Evolutionary conservation across 192 early-diverging fungal genomes (phyloP), one percentile per base, ranked within the genome.

Genomic region (Pecoramyces ruminantium): DNA sequence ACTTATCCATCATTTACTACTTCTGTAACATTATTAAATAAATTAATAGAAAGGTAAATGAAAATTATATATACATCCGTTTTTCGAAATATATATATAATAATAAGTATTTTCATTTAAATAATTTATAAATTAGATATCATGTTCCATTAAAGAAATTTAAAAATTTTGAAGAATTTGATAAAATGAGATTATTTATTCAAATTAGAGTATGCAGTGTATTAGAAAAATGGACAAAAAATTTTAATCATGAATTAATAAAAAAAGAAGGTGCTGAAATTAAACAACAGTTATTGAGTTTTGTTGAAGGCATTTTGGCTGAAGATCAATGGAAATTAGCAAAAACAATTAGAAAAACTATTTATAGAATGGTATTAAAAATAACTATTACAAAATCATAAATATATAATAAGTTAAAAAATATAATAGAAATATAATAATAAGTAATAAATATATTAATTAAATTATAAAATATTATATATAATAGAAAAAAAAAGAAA

Each of bases 1-100:
- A 86, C 86, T n/a, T 86, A 86, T 81, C 84, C 81, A 81, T 86
- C 86, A 21, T 86, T 86, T 81, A 84, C 84, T 15, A 85, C 84
- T 28, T 39, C 81, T 2, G 21, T 79, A n/a, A 38, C 28, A 0
- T 30, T 86, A 13, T 40, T 85, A 18, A 40, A 79, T 29, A 85
- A 85, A 67, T 82, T 86, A 27, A 84, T 77, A 18, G 82, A 86
- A 38, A 80, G 82, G 39, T 30, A 80, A 27, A n/a, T n/a, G n/a
- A n/a, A n/a, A n/a, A n/a, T n/a, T n/a, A n/a, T n/a, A n/a, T n/a
- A n/a, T n/a, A n/a, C n/a, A n/a, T n/a, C n/a, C n/a, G n/a, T n/a
- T n/a, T n/a, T n/a, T n/a, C n/a, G n/a, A n/a, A n/a, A n/a, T n/a
- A n/a, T n/a, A n/a, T n/a, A n/a, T n/a, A n/a, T n/a, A n/a, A n/a